These are phyloP conservation scores for Macadamia integrifolia DNA, from an alignment of 164 flowering plant species.

Conservation along the genomic window DNA sequence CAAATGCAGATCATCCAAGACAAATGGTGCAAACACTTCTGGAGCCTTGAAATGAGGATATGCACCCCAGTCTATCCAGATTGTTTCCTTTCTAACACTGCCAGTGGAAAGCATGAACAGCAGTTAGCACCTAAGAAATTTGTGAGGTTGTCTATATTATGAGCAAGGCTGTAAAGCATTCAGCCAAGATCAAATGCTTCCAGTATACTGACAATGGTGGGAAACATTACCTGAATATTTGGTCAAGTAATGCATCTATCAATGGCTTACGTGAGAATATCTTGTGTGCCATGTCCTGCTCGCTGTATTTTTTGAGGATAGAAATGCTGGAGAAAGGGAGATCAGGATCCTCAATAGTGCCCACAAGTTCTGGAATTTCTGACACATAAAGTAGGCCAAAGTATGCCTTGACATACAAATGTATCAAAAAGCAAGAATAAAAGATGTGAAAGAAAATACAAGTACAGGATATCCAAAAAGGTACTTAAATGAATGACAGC, in stretches of 20 bases:
- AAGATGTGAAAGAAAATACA: background rate
- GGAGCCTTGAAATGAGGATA: constrained; percentile 86
- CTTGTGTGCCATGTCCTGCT: constrained; percentile 63
- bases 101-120: constrained; percentile 9
- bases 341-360: constrained; percentile 63
- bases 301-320: constrained; percentile 55
- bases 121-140: constrained; percentile 3
- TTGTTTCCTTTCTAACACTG: constrained; percentile 63
- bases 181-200: too few species aligned
- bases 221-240: constrained; percentile 61
- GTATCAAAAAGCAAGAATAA: background rate
- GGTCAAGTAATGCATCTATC: constrained; percentile 64
- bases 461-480: background rate
- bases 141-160: too few species aligned
- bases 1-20: constrained; percentile 69
- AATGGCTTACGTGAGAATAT: constrained; percentile 71
- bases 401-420: constrained; percentile 43
- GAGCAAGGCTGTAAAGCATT: too few species aligned
- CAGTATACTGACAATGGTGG: background rate
- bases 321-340: constrained; percentile 80
- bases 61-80: constrained; percentile 81
- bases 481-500: background rate
- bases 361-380: constrained; percentile 78
- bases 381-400: constrained; percentile 48
- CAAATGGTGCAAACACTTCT: constrained; percentile 76